A percentile compares a stretch with the other conserved stretches of the same genome.
Evolutionary conservation across 2,329 filamentous ascomycete genomes (phyloP).

Genomic region (Thelonectria rubi): DNA sequence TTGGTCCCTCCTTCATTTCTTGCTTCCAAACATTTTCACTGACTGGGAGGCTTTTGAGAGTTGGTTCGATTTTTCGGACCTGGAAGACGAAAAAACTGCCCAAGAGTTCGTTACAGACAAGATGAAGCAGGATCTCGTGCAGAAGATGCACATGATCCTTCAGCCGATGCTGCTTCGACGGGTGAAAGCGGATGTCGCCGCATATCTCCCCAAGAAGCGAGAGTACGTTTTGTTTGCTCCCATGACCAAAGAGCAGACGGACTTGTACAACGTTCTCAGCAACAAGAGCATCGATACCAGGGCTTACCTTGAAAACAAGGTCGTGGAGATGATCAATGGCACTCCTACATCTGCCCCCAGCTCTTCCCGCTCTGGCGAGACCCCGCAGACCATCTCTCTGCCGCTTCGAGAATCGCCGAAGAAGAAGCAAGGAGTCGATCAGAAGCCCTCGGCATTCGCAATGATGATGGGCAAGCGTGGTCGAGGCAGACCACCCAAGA

Average conservation of each 20-base stretch:
- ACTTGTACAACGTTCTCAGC: slow-evolving; percentile 77
- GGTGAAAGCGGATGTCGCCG: slow-evolving; percentile 93
- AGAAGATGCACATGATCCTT: slow-evolving; percentile 90
- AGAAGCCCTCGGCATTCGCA: slow-evolving; percentile 53
- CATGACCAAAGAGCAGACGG: slow-evolving; percentile 88
- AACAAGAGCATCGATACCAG: slow-evolving; percentile 69
- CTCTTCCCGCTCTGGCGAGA: slow-evolving; percentile 51
- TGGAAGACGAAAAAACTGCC: slow-evolving; percentile 83
- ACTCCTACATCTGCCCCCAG: slow-evolving; percentile 38
- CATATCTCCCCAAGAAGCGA: slow-evolving; percentile 90
- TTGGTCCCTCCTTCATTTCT: slow-evolving; percentile 93
- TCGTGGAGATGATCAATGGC: slow-evolving; percentile 67
- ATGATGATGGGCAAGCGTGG: slow-evolving; percentile 61
- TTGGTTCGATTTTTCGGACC: slow-evolving; percentile 96
- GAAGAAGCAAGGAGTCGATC: slow-evolving; percentile 41
- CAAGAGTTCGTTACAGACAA: slow-evolving; percentile 83
- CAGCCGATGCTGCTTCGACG: slow-evolving; percentile 90
- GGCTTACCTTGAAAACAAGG: slow-evolving; percentile 84
- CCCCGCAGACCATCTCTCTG: slow-evolving; percentile 41
- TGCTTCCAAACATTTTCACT: slow-evolving; percentile 91
- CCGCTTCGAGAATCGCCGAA: slow-evolving; percentile 50
- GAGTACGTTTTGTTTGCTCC: slow-evolving; percentile 97
- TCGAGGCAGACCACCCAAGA: slow-evolving; percentile 37
- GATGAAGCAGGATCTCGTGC: slow-evolving; percentile 60
- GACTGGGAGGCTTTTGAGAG: slow-evolving; percentile 92